These are phyloP conservation scores for Choanephora cucurbitarum DNA, from an alignment of 371 early-diverging fungal genomes.

Conservation along the genomic window DNA sequence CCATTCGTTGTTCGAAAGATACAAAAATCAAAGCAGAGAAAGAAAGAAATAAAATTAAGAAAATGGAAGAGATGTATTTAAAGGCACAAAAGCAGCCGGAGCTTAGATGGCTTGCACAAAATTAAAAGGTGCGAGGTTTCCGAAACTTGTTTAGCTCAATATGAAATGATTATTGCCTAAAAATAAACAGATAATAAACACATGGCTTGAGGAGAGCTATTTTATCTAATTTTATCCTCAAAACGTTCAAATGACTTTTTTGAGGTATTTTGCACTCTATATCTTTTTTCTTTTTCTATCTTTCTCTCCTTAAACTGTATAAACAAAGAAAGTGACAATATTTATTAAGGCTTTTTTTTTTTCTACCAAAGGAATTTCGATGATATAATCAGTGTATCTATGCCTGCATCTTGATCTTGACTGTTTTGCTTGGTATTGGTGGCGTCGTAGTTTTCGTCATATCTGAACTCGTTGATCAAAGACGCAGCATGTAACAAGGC, in stretches of 20 bases:
- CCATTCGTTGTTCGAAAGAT: background rate
- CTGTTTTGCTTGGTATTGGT: background rate
- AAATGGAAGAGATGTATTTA: background rate
- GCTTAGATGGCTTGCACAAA: background rate
- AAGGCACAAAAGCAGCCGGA: too few relatives aligned
- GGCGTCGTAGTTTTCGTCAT: slow-evolving; percentile 14
- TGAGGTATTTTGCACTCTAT: too few relatives aligned
- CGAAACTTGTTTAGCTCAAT: background rate
- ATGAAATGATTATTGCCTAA: background rate
- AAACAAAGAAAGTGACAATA: background rate
- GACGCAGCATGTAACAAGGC: slow-evolving; percentile 27
- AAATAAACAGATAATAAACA: background rate
- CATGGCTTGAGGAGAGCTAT: background rate
- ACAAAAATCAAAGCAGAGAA: background rate
- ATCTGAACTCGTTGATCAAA: slow-evolving; percentile 22
- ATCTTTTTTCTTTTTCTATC: background rate
- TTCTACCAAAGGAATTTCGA: slow-evolving; percentile 24
- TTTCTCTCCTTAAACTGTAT: background rate
- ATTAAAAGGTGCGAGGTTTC: background rate
- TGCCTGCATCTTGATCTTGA: background rate
- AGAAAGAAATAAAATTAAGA: background rate
- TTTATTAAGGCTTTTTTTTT: too few relatives aligned
- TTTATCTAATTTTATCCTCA: background rate
- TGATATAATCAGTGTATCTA: slow-evolving; percentile 13
- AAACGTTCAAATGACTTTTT: background rate